A percentile compares a stretch with the other conserved stretches of the same genome.
Evolutionary conservation across 2,329 filamentous ascomycete genomes (phyloP).

Genomic region (Thermoascus crustaceus): DNA sequence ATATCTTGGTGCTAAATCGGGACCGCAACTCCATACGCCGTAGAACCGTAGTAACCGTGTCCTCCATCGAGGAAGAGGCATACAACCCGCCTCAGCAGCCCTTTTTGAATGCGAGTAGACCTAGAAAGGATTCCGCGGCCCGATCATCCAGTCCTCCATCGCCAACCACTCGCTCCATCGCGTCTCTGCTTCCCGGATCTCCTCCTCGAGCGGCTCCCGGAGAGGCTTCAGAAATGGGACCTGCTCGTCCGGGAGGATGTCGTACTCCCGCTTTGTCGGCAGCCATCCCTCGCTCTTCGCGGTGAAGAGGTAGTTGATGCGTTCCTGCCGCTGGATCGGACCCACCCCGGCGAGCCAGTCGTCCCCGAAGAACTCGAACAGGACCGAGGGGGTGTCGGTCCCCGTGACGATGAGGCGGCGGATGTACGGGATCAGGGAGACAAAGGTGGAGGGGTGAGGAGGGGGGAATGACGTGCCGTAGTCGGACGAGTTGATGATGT

Average conservation of each 20-base stretch:
- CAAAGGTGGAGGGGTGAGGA: conserved; percentile 21
- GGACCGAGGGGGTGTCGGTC: conserved; percentile 72
- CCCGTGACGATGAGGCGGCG: conserved; percentile 89
- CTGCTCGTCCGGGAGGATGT: conserved; percentile 72
- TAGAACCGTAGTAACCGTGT: no score
- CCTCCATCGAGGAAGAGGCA: no score
- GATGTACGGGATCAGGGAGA: conserved; percentile 78
- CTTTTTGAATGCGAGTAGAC: not conserved
- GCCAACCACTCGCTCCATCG: conserved; percentile 91
- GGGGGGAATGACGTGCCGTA: not conserved
- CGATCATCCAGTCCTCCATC: conserved; percentile 98
- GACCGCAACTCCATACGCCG: no score
- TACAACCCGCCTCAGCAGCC: conserved; percentile 1
- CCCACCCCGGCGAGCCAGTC: conserved; percentile 76
- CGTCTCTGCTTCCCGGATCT: conserved; percentile 72
- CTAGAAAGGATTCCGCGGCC: conserved; percentile 49
- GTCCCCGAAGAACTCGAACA: conserved; percentile 89
- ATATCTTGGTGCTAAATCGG: no score
- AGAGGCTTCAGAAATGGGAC: conserved; percentile 80
- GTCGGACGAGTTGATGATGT: conserved; percentile 19
- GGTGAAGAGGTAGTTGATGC: conserved; percentile 88
- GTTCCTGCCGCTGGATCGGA: conserved; percentile 74
- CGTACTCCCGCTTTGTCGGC: conserved; percentile 80
- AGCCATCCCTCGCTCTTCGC: conserved; percentile 88
- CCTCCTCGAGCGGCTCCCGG: conserved; percentile 63